These are phyloP conservation scores for Sanguinoderma infundibulare DNA, from an alignment of 1,284 basidiomycete genomes.

Conservation along the genomic window DNA sequence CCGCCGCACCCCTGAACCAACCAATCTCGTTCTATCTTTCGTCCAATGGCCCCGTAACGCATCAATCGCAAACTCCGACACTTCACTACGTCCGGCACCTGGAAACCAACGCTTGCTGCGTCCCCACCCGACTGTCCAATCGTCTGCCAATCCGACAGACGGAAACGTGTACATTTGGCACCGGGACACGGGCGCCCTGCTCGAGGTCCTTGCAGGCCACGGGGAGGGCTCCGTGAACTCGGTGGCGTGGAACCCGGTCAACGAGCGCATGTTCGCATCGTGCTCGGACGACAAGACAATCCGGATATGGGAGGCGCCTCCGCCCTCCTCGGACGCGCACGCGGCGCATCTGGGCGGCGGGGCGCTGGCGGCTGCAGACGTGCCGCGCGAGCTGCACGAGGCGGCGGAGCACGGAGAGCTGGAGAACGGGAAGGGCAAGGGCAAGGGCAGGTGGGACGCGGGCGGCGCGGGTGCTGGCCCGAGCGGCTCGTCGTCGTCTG, in stretches of 20 bases:
- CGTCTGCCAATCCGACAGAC: slow-evolving; percentile 51
- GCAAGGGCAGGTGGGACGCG: slow-evolving; percentile 55
- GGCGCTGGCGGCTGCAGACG: slow-evolving; percentile 15
- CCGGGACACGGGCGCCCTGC: slow-evolving; percentile 78
- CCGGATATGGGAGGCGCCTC: slow-evolving; percentile 80
- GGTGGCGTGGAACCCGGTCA: slow-evolving; percentile 94
- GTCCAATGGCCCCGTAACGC: not conserved
- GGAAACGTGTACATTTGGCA: slow-evolving; percentile 96
- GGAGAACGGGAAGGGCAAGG: slow-evolving; percentile 72
- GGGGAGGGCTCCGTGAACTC: slow-evolving; percentile 89
- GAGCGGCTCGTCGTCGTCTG: slow-evolving; percentile 3
- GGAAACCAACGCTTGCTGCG: slow-evolving; percentile 5
- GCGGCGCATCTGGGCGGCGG: slow-evolving; percentile 3
- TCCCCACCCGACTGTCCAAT: not conserved
- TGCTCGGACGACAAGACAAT: slow-evolving; percentile 89
- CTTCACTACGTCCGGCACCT: not conserved
- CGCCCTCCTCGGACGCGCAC: slow-evolving; percentile 44
- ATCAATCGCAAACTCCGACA: not conserved
- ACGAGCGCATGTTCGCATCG: slow-evolving; percentile 90
- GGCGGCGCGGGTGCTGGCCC: slow-evolving; percentile 14
- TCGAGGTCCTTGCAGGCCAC: slow-evolving; percentile 88
- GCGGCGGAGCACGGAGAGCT: slow-evolving; percentile 32
- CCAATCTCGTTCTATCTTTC: not conserved
- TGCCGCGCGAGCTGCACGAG: slow-evolving; percentile 17
- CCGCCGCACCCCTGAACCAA: not conserved